These are phyloP conservation scores for Macrophomina pseudophaseolina DNA, from an alignment of 2,329 filamentous ascomycete species.

Conservation along the genomic window DNA sequence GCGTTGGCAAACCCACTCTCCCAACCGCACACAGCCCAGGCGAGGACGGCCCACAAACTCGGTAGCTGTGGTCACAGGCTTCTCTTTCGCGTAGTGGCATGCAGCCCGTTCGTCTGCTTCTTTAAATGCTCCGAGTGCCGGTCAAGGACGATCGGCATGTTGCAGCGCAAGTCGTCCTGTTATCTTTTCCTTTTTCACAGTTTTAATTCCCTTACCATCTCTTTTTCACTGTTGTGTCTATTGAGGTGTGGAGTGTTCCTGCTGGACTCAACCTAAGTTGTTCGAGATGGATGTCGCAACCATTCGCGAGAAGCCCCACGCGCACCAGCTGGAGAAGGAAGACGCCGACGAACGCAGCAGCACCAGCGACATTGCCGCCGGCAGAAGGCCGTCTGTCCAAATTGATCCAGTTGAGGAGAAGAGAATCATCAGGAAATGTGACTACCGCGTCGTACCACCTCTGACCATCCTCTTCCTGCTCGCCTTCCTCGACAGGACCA, in stretches of 20 bases:
- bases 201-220: neutral
- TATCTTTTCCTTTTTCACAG: neutral
- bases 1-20: neutral
- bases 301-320: neutral
- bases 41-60: neutral
- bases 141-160: neutral
- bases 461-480: conserved; percentile 41
- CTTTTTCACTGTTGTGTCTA: neutral
- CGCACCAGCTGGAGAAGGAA: conserved; percentile 10
- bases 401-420: conserved; percentile 49
- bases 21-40: neutral
- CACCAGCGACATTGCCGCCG: neutral
- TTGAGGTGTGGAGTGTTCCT: too few relatives aligned
- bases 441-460: conserved; percentile 55
- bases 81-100: neutral
- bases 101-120: neutral
- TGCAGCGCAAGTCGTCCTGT: neutral
- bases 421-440: conserved; percentile 54
- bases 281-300: conserved; percentile 2
- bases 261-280: too few relatives aligned
- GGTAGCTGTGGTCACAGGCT: neutral
- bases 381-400: conserved; percentile 20
- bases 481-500: conserved; percentile 36
- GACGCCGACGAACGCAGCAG: conserved; percentile 6
- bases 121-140: conserved; percentile 6